A percentile compares a stretch with the other conserved stretches of the same genome.
Evolutionary conservation across 768 basidiomycete genomes (phyloP).

Genomic region (Pleurotus djamor): DNA sequence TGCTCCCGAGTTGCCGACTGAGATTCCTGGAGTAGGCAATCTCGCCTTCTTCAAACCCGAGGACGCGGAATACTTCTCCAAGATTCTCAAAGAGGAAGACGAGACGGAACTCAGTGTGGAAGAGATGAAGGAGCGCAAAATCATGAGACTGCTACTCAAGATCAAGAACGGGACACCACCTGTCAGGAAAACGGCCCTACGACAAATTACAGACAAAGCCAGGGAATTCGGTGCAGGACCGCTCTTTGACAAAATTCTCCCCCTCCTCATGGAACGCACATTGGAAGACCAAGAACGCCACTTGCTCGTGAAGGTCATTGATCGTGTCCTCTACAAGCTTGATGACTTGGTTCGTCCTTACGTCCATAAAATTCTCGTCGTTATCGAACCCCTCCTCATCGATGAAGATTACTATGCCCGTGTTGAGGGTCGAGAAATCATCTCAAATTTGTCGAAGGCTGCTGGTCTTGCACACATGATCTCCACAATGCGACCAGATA

Average conservation of each 20-base stretch:
- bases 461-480: constrained; percentile 99
- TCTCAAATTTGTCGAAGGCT: constrained; percentile 97
- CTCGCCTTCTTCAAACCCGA: constrained; percentile 98
- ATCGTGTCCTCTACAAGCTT: constrained; percentile 97
- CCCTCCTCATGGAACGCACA: constrained; percentile 96
- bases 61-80: constrained; percentile 97
- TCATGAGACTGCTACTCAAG: constrained; percentile 96
- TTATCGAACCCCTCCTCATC: constrained; percentile 97
- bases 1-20: constrained; percentile 91
- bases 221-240: constrained; percentile 98
- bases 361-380: constrained; percentile 99
- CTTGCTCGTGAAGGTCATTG: constrained; percentile 97
- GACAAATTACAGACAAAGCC: constrained; percentile 99
- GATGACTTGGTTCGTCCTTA: constrained; percentile 99
- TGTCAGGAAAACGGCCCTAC: constrained; percentile 94
- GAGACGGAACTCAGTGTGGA: constrained; percentile 91
- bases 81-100: constrained; percentile 93
- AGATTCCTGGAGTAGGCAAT: constrained; percentile 96
- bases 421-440: constrained; percentile 99
- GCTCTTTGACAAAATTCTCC: constrained; percentile 97
- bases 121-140: constrained; percentile 99
- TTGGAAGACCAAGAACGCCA: constrained; percentile 99
- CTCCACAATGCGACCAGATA: constrained; percentile 99
- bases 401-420: constrained; percentile 97
- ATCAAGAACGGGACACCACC: constrained; percentile 99